Evolutionary conservation across 176 grass and related monocot species (phyloP).

Genomic region (Ensete glaucum): DNA sequence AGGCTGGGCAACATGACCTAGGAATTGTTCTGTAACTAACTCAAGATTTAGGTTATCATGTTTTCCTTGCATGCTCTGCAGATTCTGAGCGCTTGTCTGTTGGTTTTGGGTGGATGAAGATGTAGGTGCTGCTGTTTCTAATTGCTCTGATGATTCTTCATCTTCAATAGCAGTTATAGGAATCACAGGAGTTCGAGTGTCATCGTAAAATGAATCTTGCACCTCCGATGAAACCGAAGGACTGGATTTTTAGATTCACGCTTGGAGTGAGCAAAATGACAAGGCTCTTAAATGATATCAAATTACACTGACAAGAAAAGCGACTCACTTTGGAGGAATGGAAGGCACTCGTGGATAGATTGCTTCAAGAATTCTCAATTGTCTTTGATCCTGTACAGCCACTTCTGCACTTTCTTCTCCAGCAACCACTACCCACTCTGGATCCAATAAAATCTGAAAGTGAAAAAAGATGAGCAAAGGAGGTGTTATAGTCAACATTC

Average conservation of each 20-base stretch:
- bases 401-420: constrained; percentile 85
- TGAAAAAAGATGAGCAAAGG: constrained; percentile 11
- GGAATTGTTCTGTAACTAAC: constrained; percentile 9
- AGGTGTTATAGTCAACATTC: neutral
- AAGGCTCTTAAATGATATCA: neutral
- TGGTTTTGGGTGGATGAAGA: constrained; percentile 25
- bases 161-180: constrained; percentile 82
- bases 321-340: constrained; percentile 82
- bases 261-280: neutral
- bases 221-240: constrained; percentile 59
- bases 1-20: constrained; percentile 8
- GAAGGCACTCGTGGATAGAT: constrained; percentile 81
- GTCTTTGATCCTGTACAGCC: constrained; percentile 61
- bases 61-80: neutral
- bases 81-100: constrained; percentile 24
- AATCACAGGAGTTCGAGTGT: constrained; percentile 50
- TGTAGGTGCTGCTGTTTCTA: constrained; percentile 22
- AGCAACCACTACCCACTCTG: constrained; percentile 59
- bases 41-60: constrained; percentile 21
- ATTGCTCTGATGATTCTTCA: constrained; percentile 60
- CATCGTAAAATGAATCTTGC: constrained; percentile 42
- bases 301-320: neutral
- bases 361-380: constrained; percentile 79
- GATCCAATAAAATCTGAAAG: constrained; percentile 52
- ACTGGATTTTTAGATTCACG: constrained; percentile 26